Evolutionary conservation across 1,284 basidiomycete species (phyloP).

Genomic region (Ustilago shanxiensis): DNA sequence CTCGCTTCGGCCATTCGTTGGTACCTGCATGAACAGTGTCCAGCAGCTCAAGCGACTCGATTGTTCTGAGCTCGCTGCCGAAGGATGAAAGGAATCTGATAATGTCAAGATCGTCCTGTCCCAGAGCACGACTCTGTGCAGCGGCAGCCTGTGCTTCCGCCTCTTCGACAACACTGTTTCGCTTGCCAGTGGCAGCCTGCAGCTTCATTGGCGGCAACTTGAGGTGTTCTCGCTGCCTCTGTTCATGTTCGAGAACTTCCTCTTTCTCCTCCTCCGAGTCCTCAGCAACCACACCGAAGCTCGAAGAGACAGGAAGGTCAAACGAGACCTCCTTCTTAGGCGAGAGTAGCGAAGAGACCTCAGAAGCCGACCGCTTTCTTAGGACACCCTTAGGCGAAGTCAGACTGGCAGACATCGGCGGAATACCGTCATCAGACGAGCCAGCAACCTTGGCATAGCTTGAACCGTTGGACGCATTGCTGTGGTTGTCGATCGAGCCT

Average conservation of each 20-base stretch:
- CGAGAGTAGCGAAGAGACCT: slow-evolving; percentile 17
- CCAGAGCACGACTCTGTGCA: background rate
- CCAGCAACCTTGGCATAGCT: slow-evolving; percentile 44
- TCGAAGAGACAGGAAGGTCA: slow-evolving; percentile 16
- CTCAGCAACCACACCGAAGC: slow-evolving; percentile 22
- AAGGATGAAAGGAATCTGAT: slow-evolving; percentile 44
- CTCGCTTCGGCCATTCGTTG: slow-evolving; percentile 32
- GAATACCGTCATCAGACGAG: slow-evolving; percentile 28
- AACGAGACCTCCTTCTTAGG: slow-evolving; percentile 48
- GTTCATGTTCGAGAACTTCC: slow-evolving; percentile 43
- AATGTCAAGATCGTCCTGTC: slow-evolving; percentile 49
- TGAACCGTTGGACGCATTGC: slow-evolving; percentile 40
- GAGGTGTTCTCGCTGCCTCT: slow-evolving; percentile 41
- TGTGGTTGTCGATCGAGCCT: slow-evolving; percentile 44
- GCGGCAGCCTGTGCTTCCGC: background rate
- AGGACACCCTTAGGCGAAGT: slow-evolving; percentile 33
- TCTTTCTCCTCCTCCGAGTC: slow-evolving; percentile 20
- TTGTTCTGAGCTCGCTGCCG: slow-evolving; percentile 39
- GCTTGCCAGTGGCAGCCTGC: slow-evolving; percentile 7
- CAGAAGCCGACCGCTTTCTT: slow-evolving; percentile 27
- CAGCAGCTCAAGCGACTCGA: slow-evolving; percentile 45
- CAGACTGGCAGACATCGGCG: slow-evolving; percentile 13
- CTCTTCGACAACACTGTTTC: background rate
- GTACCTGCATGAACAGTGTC: slow-evolving; percentile 27
- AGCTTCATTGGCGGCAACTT: slow-evolving; percentile 41